A percentile compares a stretch with the other conserved stretches of the same genome.
These are phyloP conservation scores for Neoboletus subvelutipes DNA, from an alignment of 768 basidiomycete genomes.

Conservation along the genomic window DNA sequence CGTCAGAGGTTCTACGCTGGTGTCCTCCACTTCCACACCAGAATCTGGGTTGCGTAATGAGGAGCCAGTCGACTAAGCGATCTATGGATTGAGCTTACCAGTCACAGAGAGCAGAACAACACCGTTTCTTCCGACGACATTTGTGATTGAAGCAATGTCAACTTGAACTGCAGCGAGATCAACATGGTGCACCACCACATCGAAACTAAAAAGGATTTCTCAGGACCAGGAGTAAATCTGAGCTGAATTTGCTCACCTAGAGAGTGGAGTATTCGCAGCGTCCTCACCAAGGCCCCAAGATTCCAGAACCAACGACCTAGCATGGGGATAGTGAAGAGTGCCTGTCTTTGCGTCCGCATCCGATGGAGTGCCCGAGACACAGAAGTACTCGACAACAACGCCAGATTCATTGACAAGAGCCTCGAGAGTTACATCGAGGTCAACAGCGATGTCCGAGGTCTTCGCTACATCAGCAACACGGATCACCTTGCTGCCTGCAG, in stretches of 20 bases:
- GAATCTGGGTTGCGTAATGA: slow-evolving; percentile 15
- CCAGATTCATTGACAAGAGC: slow-evolving; percentile 17
- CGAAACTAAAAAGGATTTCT: slow-evolving; percentile 7
- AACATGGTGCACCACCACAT: slow-evolving; percentile 23
- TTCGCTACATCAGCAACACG: slow-evolving; percentile 26
- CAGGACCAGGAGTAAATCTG: neutral
- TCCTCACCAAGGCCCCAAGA: slow-evolving; percentile 18
- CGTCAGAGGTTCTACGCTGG: slow-evolving; percentile 14
- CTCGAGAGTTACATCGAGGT: slow-evolving; percentile 17
- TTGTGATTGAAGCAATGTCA: slow-evolving; percentile 24
- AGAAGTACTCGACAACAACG: slow-evolving; percentile 19
- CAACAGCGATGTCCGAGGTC: slow-evolving; percentile 16
- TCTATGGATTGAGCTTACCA: slow-evolving; percentile 9
- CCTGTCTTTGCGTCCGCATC: slow-evolving; percentile 26
- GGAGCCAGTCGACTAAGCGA: neutral
- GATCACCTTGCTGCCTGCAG: slow-evolving; percentile 22
- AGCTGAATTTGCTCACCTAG: slow-evolving; percentile 7
- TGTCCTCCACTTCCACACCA: slow-evolving; percentile 14
- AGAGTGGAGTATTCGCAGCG: neutral
- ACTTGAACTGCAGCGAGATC: slow-evolving; percentile 21
- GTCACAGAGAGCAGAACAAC: slow-evolving; percentile 23
- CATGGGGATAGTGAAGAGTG: slow-evolving; percentile 8
- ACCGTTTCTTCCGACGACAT: slow-evolving; percentile 24
- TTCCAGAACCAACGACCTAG: slow-evolving; percentile 21
- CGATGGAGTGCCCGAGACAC: slow-evolving; percentile 16